Base-by-base conservation (phyloP, 257 asterid genomes). In the Solanum boliviense region DNA sequence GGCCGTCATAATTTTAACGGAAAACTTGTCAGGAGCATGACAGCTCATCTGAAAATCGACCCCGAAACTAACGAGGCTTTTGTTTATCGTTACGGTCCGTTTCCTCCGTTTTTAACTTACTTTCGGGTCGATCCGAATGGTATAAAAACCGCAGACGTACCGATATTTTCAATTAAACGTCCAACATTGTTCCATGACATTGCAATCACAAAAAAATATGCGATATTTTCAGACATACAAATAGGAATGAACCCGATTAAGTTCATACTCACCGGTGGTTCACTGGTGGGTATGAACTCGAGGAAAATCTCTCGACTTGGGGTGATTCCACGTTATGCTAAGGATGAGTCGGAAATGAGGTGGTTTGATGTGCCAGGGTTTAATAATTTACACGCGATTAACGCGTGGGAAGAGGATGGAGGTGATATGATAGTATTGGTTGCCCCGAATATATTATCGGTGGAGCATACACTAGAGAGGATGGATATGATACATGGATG, bases 41-140 rank as follows among this genome's bases (percentile, higher is more conserved):
- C 98, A 1, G 98, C 98, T n/a, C 99, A 96, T 76, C 97, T 98
- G 8, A 95, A 95, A 89, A 89, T 84, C 0, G 98, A 95, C 36
- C 88, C 91, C 0, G 91, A 92, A 20, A 95, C 98, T 13, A 39
- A 78, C 34, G 84, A 95, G 65, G 87, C 94, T 13, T 96, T 95
- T 88, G 98, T 94, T 11, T 96, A 94, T 81, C 92, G 96, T 10
- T 93, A 93, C 90, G 94, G 96, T 20, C 92, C 94, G 13, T 13
- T 92, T 41, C 96, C 98, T 11, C 99, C 99, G 5, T 95, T 91
- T 35, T 39, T 96, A 34, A 91, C 92, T 39, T 93, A 83, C 9
- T 96, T 96, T 89, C 79, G 94, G 72, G 62, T 95, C 88, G 79
- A 89, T 9, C 75, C 93, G 8, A 56, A 73, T 15, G 98, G 98